These are phyloP conservation scores for Claviceps citrina DNA, from an alignment of 2,329 filamentous ascomycete species.

Conservation along the genomic window DNA sequence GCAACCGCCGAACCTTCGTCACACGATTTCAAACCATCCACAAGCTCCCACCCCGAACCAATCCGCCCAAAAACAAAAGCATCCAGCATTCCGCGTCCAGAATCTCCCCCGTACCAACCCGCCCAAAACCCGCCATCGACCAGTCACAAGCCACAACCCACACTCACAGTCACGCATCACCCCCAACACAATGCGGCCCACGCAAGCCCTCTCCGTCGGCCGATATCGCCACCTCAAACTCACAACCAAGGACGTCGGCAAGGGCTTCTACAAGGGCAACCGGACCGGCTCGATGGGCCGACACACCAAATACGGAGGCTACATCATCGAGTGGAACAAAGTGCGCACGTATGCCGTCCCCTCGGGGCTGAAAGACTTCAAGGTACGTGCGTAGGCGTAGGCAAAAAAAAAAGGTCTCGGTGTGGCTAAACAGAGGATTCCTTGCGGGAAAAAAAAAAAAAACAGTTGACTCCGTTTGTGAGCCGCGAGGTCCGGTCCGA, in stretches of 20 bases:
- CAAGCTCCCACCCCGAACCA: no score
- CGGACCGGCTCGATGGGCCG: constrained; percentile 73
- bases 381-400: constrained; percentile 50
- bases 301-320: constrained; percentile 72
- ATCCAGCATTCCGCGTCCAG: no score
- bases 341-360: constrained; percentile 85
- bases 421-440: background rate
- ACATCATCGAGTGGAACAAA: constrained; percentile 69
- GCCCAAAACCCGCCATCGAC: no score
- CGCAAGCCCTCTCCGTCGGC: constrained; percentile 48
- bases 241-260: constrained; percentile 84
- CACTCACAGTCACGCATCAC: no score
- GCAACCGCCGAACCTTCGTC: no score
- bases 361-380: constrained; percentile 46
- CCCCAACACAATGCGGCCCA: constrained; percentile 47
- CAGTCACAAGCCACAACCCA: no score
- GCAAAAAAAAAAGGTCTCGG: no score
- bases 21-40: no score
- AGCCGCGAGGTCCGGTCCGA: constrained; percentile 39
- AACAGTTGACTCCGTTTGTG: constrained; percentile 70
- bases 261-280: constrained; percentile 95
- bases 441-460: no score
- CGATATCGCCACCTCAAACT: constrained; percentile 61
- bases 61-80: no score
- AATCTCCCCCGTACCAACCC: no score